Evolutionary conservation across 495 filamentous ascomycete genomes (phyloP).

Genomic region (Trichoderma virens): DNA sequence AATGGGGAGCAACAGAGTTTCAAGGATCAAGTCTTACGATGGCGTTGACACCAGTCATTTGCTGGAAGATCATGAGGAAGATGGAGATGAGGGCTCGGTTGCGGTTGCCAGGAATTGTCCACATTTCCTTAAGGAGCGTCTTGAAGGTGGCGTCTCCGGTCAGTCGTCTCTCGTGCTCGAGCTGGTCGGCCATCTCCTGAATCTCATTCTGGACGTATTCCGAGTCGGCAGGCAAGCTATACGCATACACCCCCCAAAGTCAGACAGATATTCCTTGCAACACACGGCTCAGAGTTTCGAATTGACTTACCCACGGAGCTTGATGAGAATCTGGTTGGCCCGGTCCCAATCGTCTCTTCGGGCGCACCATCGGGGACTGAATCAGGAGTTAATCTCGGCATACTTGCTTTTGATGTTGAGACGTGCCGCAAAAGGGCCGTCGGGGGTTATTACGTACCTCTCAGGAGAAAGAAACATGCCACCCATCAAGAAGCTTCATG

Average conservation of each 20-base stretch:
- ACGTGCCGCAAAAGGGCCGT: not conserved
- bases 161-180: constrained; percentile 54
- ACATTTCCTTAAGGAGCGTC: constrained; percentile 61
- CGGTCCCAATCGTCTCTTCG: constrained; percentile 54
- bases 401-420: not conserved
- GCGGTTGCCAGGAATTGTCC: constrained; percentile 53
- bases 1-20: not conserved
- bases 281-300: no score
- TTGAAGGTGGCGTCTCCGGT: constrained; percentile 48
- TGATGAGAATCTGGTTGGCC: constrained; percentile 26
- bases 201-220: constrained; percentile 55
- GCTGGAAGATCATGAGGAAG: constrained; percentile 63
- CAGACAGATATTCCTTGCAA: constrained; percentile 8
- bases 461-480: constrained; percentile 13
- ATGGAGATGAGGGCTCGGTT: constrained; percentile 54
- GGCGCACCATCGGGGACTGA: constrained; percentile 48
- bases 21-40: constrained; percentile 16
- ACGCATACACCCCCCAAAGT: not conserved
- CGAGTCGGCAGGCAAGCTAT: constrained; percentile 40
- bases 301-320: constrained; percentile 16
- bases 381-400: not conserved
- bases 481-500: constrained; percentile 20
- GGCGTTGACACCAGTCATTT: constrained; percentile 59
- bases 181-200: constrained; percentile 51
- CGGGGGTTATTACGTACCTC: constrained; percentile 1